Percentiles rank a stretch among this genome's conserved stretches.
Conservation (phyloP, 2,329 filamentous ascomycete species). For the Ophiostoma ips region DNA sequence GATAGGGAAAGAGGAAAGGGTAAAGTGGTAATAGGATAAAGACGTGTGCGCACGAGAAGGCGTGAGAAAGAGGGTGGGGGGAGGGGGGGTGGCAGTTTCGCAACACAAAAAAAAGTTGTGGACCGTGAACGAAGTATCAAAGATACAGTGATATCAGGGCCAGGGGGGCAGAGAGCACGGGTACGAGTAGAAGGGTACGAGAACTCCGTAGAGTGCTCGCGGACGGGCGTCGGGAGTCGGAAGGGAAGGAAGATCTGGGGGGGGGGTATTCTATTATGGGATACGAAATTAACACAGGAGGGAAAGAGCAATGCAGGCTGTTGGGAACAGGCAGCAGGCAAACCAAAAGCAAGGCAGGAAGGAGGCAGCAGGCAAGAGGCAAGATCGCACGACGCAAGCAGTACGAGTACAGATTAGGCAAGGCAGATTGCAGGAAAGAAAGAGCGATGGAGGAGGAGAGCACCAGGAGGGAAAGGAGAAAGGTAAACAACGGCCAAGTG, state of each 20-base stretch:
- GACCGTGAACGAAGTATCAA: background rate
- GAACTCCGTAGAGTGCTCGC: no score
- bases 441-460: no score
- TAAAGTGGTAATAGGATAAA: background rate
- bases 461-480: no score
- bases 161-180: background rate
- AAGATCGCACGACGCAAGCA: no score
- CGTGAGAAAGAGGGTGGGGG: background rate
- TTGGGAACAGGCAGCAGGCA: background rate
- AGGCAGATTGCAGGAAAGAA: no score
- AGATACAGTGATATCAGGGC: background rate
- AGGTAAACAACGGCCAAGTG: no score
- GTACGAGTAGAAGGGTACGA: background rate
- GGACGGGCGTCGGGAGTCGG: background rate
- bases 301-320: background rate
- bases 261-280: background rate
- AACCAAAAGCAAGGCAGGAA: background rate
- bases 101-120: conserved; percentile 1
- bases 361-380: background rate
- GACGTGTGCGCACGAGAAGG: background rate
- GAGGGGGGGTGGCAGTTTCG: conserved; percentile 1
- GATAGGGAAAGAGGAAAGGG: background rate
- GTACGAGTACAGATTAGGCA: no score
- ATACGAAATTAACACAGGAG: background rate
- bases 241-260: background rate